Evolutionary conservation across 352 stramenopile species (phyloP), one percentile per base, ranked within the genome.

Genomic region (Pythium rhizo-oryzae): DNA sequence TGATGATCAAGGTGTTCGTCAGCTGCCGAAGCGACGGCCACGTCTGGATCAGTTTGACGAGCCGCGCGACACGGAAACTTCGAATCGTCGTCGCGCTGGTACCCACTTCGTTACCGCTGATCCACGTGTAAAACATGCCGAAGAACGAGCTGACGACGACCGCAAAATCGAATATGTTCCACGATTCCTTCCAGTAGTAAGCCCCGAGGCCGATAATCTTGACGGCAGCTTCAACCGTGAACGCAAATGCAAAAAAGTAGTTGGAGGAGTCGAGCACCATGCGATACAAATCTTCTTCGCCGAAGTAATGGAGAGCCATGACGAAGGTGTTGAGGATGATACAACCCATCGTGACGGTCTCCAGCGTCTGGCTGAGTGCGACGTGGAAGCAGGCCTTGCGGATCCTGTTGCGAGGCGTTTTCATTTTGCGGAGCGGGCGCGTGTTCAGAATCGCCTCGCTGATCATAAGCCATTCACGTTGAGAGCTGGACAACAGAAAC

Each of bases 1-100:
- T 92, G 23, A 86, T 80, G 18, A 98, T 41, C 35, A 98, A 78
- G 7, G 93, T 97, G 61, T 96, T 94, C 67, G 97, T 91, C 21
- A 97, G 75, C 65, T 95, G 83, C 4, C 86, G 81, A 28, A 98
- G 77, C 1, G 78, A 86, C 56, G 92, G 82, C 25, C 85, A 81
- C 7, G 84, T 77, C 51, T 92, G 82, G 25, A 96, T 81, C 43
- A 96, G 80, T 21, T 83, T 77, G 18, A 94, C 56, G 1, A 93
- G 74, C n/a, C 87, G 71, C 18, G 80, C 86, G 53, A 97, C 89
- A 11, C 93, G 79, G 64, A 98, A 82, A 23, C 91, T 85, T 35
- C 92, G 84, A 51, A 97, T 81, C 8, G 92, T 76, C 0, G 82
- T 79, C 8, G 86, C 84, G 54, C 71, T 78, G 2, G 78, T 84